Base-by-base conservation (phyloP, 2,329 filamentous ascomycete genomes). In the Neocucurbitaria cava region DNA sequence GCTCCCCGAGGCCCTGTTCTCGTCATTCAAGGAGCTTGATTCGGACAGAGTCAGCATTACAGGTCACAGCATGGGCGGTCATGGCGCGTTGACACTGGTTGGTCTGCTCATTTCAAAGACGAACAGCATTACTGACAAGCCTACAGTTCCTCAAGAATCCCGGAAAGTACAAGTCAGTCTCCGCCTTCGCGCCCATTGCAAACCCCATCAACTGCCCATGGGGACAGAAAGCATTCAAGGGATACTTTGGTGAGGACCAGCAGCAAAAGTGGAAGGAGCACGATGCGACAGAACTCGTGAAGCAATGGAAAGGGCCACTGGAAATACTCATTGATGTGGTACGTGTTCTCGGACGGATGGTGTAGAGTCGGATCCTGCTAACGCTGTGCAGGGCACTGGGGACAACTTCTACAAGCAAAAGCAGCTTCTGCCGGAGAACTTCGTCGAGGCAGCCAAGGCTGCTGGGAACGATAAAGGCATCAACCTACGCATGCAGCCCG, bases 391-490 rank as follows among this genome's bases (percentile, higher is more conserved):
- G 89, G 95, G 95, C 38, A 96, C 92, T 3, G 92, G 87, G 21
- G 95, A 99, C 81, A 92, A 94, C 78, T 99, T 98, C 77, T 98
- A 98, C 81, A 94, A 96, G 81, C 88, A 96, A 76, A 86, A 87
- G 42, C 95, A 99, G 78, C 83, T 99, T 52, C 84, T 98, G 38
- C 95, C 94, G 0, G 95, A 99, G 83, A 98, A 98, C 77, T 87
- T 99, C 48, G 86, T 89, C 62, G 84, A 87, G 68, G 93, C 90
- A 11, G 92, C 88, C 54, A 88, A 91, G 79, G 87, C 89, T 62
- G 85, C 87, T 23, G 91, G 91, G 18, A 83, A 92, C 47, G 79
- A 82, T 56, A 82, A 85, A 54, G 90, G 89, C 9, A 79, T 97
- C 59, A 86, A 86, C 49, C 79, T 98, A 60, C 86, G 94, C 69